Evolutionary conservation across 164 flowering plant genomes (phyloP), one percentile per base, ranked within the genome.

Genomic region (Taxillus chinensis): DNA sequence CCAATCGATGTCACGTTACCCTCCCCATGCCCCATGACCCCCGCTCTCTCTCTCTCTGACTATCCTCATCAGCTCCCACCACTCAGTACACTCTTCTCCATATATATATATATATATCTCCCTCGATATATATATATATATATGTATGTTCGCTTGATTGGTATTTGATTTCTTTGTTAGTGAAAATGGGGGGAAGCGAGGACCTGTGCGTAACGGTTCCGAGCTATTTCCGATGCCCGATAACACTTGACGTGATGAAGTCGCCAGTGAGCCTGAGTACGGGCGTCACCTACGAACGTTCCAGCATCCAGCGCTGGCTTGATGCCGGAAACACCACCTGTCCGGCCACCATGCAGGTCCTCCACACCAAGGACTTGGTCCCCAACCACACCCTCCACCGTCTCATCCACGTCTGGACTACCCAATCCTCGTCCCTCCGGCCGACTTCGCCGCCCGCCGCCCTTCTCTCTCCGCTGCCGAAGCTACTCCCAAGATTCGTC

Each of bases 321-420:
- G 96, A 90, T 67, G 63, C 64, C 68, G 98, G 98, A 59, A 78
- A 93, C 81, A 85, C 86, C 76, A 93, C 98, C 7, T 93, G 98
- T 62, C 97, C 97, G 1, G 96, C 95, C 54, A 93, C 97, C 69
- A 88, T 86, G 92, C 96, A 90, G 68, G 78, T 86, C 41, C 83
- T 93, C 15, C 84, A 74, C 3, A 74, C 68, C 70, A 85, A 75
- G 58, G 92, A 85, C 8, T 69, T 90, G 52, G 80, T 85, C 7
- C 98, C 97, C 8, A 90, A 93, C 59, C 92, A 68, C 64, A 88
- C 80, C 38, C 80, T 93, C n/a, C 89, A 81, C 5, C 85, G 95
- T 49, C 80, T 93, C 67, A 93, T 93, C 69, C 80, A 78, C 75
- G 71, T 82, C 80, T 92, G 98, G 98, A 27, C 27, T 27, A 0